A percentile compares a stretch with the other conserved stretches of the same genome.
phyloP scores from a whole-genome alignment of 371 early-diverging fungal genomes.

The Nematocida sp. region DNA sequence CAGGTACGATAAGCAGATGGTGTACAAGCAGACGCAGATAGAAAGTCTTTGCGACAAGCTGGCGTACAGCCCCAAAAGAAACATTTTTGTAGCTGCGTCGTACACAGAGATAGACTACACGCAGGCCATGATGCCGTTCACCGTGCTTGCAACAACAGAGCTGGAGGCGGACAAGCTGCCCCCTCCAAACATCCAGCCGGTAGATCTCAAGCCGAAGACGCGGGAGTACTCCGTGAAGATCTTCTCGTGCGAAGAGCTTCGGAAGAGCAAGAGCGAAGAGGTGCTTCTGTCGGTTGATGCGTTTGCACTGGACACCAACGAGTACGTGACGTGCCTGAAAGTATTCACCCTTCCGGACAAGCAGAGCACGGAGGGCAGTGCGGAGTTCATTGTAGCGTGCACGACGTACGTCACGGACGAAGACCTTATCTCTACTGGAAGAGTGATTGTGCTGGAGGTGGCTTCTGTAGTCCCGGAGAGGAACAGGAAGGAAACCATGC shows the following conservation, averaged over 20 bases:
- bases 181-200: not conserved
- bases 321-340: slow-evolving; percentile 73
- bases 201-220: slow-evolving; percentile 40
- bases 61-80: not conserved
- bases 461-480: slow-evolving; percentile 91
- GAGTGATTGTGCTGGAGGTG: slow-evolving; percentile 80
- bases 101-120: slow-evolving; percentile 41
- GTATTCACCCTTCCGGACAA: slow-evolving; percentile 75
- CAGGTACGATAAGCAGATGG: slow-evolving; percentile 12
- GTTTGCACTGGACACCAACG: slow-evolving; percentile 66
- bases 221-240: slow-evolving; percentile 41
- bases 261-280: not conserved
- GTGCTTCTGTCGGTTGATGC: slow-evolving; percentile 27
- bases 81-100: slow-evolving; percentile 21
- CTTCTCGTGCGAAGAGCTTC: slow-evolving; percentile 39
- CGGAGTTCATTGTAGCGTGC: slow-evolving; percentile 77
- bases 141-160: slow-evolving; percentile 44
- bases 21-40: slow-evolving; percentile 8
- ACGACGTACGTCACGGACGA: slow-evolving; percentile 81
- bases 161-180: slow-evolving; percentile 25
- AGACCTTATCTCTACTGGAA: slow-evolving; percentile 79
- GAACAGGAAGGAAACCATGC: slow-evolving; percentile 81
- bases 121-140: slow-evolving; percentile 34
- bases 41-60: slow-evolving; percentile 19
- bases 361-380: slow-evolving; percentile 75